Conservation (phyloP, 306 rosid species). For the Pterocarpus macrocarpus region DNA sequence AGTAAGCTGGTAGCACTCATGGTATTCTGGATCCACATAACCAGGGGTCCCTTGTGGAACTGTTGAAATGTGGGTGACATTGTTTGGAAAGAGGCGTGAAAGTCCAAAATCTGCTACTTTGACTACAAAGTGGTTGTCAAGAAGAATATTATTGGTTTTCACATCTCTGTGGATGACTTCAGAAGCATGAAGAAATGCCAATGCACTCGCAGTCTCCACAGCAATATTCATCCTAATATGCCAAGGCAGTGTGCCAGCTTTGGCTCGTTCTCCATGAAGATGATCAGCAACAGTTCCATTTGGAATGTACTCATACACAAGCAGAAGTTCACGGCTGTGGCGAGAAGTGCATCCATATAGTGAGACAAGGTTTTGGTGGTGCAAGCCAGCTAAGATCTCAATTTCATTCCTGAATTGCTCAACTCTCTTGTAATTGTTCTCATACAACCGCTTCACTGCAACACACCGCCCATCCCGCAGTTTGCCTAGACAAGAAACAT, state of each 20-base stretch:
- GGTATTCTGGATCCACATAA: constrained; percentile 91
- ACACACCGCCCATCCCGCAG: constrained; percentile 76
- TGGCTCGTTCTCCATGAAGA: constrained; percentile 69
- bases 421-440: constrained; percentile 79
- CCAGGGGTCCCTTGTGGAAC: constrained; percentile 98
- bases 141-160: constrained; percentile 84
- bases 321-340: constrained; percentile 81
- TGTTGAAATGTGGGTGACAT: constrained; percentile 81
- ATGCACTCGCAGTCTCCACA: constrained; percentile 77
- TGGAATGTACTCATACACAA: constrained; percentile 81
- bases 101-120: constrained; percentile 95
- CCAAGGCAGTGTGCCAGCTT: constrained; percentile 67
- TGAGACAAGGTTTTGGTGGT: constrained; percentile 75
- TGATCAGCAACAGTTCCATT: constrained; percentile 92
- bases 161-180: constrained; percentile 86
- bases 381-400: constrained; percentile 61
- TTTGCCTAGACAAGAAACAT: constrained; percentile 58
- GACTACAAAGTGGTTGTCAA: constrained; percentile 66
- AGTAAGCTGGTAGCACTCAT: constrained; percentile 78
- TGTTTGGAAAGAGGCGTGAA: constrained; percentile 77
- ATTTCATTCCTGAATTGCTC: constrained; percentile 88
- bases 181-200: constrained; percentile 78
- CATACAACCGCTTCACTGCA: constrained; percentile 86
- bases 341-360: constrained; percentile 92
- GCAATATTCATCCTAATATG: constrained; percentile 73